A percentile compares a stretch with the other conserved stretches of the same genome.
phyloP scores from a whole-genome alignment of 1,284 basidiomycete species.

The Fomes fomentarius region DNA sequence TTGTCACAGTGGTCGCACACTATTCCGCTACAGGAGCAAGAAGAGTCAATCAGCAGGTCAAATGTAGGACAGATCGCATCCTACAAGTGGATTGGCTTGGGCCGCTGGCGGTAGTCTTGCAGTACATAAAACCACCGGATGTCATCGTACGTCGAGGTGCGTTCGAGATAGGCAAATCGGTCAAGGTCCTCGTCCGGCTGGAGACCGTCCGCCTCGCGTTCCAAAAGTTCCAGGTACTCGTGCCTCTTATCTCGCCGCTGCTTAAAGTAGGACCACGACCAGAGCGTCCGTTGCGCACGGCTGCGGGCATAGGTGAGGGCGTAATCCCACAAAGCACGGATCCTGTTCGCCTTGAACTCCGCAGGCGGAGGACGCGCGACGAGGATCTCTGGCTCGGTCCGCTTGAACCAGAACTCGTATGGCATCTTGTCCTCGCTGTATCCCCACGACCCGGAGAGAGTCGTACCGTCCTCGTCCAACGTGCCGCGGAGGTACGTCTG shows the following conservation, averaged over 20 bases:
- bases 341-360: background rate
- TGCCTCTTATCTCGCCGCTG: background rate
- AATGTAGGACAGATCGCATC: background rate
- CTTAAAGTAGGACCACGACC: background rate
- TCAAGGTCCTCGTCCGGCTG: background rate
- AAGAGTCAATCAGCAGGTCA: background rate
- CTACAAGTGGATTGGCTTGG: constrained; percentile 1
- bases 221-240: background rate
- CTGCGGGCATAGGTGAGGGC: constrained; percentile 6
- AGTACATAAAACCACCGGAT: constrained; percentile 2
- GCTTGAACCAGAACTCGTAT: background rate
- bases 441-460: constrained; percentile 13
- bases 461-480: constrained; percentile 9
- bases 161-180: background rate
- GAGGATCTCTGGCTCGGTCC: background rate
- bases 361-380: constrained; percentile 2
- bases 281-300: background rate
- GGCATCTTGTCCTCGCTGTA: background rate
- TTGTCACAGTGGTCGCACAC: constrained; percentile 26
- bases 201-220: background rate
- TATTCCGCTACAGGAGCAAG: background rate
- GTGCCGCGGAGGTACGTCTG: constrained; percentile 9
- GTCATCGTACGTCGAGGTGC: constrained; percentile 6
- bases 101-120: background rate
- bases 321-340: constrained; percentile 11